phyloP scores from a whole-genome alignment of 441 rosid species.

The Biscutella laevigata region DNA sequence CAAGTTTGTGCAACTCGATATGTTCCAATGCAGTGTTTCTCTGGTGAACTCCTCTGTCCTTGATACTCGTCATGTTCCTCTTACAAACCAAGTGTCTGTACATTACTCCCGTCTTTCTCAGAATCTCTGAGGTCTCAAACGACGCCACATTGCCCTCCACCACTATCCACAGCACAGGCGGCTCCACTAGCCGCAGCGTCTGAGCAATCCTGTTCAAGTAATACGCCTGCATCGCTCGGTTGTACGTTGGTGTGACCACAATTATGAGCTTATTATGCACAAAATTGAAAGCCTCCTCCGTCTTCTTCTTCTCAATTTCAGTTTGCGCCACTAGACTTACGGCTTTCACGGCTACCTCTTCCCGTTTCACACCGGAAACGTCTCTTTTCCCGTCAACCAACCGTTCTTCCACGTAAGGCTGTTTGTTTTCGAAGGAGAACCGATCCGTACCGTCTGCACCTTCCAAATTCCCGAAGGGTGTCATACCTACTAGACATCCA shows the following conservation, averaged over 20 bases:
- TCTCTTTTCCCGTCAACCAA: slow-evolving; percentile 19
- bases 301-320: slow-evolving; percentile 13
- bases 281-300: slow-evolving; percentile 16
- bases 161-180: slow-evolving; percentile 91
- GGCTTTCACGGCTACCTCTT: slow-evolving; percentile 25
- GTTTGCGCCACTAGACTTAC: slow-evolving; percentile 35
- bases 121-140: slow-evolving; percentile 70
- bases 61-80: slow-evolving; percentile 43
- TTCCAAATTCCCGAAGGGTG: slow-evolving; percentile 51
- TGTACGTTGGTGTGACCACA: slow-evolving; percentile 84
- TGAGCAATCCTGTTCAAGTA: slow-evolving; percentile 70
- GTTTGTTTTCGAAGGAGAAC: slow-evolving; percentile 55
- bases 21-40: slow-evolving; percentile 78
- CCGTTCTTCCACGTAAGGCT: slow-evolving; percentile 38
- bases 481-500: slow-evolving; percentile 57
- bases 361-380: slow-evolving; percentile 3
- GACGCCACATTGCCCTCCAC: slow-evolving; percentile 66
- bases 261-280: slow-evolving; percentile 59
- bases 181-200: slow-evolving; percentile 61
- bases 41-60: slow-evolving; percentile 84
- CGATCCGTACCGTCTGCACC: slow-evolving; percentile 30
- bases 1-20: slow-evolving; percentile 68
- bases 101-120: slow-evolving; percentile 83
- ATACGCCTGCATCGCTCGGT: slow-evolving; percentile 71
- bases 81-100: slow-evolving; percentile 69